phyloP scores from a whole-genome alignment of 2,329 filamentous ascomycete genomes.

The Talaromyces funiculosus region DNA sequence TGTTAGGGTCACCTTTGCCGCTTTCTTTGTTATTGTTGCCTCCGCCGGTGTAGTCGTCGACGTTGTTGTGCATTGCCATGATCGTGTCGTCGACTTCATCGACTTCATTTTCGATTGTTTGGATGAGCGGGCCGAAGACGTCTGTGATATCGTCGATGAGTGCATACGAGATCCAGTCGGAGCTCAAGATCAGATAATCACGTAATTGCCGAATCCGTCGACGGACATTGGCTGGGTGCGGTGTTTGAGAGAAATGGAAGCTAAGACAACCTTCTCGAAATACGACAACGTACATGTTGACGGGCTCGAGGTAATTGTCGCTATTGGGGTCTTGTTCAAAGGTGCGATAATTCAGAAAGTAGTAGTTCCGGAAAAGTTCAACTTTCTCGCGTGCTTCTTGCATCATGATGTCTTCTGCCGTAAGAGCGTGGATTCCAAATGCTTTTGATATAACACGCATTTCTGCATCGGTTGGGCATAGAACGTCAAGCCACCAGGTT shows the following conservation, averaged over 20 bases:
- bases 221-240: constrained; percentile 92
- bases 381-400: constrained; percentile 98
- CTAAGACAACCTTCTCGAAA: constrained; percentile 93
- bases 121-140: constrained; percentile 86
- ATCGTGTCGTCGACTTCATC: constrained; percentile 95
- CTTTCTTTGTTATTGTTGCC: constrained; percentile 30
- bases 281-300: constrained; percentile 96
- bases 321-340: constrained; percentile 92
- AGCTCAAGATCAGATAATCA: constrained; percentile 86
- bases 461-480: constrained; percentile 85
- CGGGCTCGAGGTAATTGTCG: constrained; percentile 85
- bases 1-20: constrained; percentile 31
- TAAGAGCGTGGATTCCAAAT: constrained; percentile 93
- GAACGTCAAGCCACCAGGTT: constrained; percentile 93
- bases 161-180: constrained; percentile 97
- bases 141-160: constrained; percentile 98
- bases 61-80: constrained; percentile 62
- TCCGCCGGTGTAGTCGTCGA: constrained; percentile 40
- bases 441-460: constrained; percentile 91
- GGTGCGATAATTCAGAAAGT: constrained; percentile 96
- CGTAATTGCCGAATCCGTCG: constrained; percentile 86
- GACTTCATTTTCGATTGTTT: constrained; percentile 90
- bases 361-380: constrained; percentile 94
- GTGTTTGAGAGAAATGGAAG: constrained; percentile 95
- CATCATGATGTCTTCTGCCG: constrained; percentile 93